Conservation (phyloP, 1,139 yeast genomes). For the Taphrina sp. region DNA sequence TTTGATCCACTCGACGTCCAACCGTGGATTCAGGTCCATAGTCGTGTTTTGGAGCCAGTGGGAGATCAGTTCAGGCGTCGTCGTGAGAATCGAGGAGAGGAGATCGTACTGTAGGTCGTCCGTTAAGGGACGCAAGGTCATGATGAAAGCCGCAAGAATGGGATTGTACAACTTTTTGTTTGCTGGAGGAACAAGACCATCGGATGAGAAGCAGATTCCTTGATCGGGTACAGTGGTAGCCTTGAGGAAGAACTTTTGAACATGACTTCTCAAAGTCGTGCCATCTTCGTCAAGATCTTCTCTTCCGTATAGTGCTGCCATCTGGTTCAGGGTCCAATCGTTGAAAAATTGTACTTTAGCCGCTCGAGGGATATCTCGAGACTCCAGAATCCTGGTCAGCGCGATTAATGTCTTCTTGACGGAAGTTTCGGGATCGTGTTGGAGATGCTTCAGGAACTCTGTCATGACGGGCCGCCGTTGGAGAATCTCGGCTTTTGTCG, state of each 20-base stretch:
- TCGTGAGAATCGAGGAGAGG: constrained; percentile 52
- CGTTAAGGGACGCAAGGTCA: constrained; percentile 77
- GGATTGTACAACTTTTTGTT: constrained; percentile 55
- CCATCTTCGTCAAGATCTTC: neutral
- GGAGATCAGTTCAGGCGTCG: constrained; percentile 68
- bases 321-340: constrained; percentile 66
- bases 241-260: constrained; percentile 54
- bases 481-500: constrained; percentile 63
- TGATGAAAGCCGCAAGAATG: constrained; percentile 60
- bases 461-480: constrained; percentile 58
- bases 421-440: constrained; percentile 51
- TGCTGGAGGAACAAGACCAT: constrained; percentile 53
- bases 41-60: constrained; percentile 54
- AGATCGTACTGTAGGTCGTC: constrained; percentile 61
- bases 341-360: constrained; percentile 75
- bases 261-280: constrained; percentile 42
- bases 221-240: constrained; percentile 54
- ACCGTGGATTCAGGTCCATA: constrained; percentile 64
- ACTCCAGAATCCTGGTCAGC: constrained; percentile 53
- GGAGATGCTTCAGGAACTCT: constrained; percentile 64
- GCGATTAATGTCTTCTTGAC: constrained; percentile 51
- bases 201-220: constrained; percentile 66
- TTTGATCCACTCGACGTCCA: constrained; percentile 80
- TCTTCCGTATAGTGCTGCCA: constrained; percentile 41
- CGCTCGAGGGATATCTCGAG: constrained; percentile 60